Base-by-base conservation (phyloP, 139 green algal genomes). In the Chlorella sorokiniana region DNA sequence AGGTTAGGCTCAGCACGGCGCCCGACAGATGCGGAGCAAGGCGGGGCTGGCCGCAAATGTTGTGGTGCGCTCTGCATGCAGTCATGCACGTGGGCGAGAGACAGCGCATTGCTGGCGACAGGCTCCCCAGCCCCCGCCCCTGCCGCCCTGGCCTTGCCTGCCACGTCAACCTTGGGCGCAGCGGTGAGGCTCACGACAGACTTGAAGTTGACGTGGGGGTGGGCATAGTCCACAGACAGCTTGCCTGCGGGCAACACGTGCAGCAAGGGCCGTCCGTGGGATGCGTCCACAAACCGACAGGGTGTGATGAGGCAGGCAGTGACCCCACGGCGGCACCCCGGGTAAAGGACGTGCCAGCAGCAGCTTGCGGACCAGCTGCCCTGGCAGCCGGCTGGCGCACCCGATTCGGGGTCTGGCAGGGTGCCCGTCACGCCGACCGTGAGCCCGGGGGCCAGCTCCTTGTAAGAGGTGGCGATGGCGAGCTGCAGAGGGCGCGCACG, bases 131-230 rank as follows among this genome's bases (percentile, higher is more conserved):
- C 31, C 33, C 27, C 64, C n/a, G 4, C 48, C 14, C 35, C 37
- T 51, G 37, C 31, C 33, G 11, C 68, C 6, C 85, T 45, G 35
- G 37, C 40, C 87, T 45, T 29, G 56, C 68, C 68, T 0, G 86
- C 70, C n/a, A 89, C 18, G 65, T 91, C 82, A 8, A 92, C 70
- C 78, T 85, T 85, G 35, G 88, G 88, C 29, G 79, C 70, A n/a
- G 78, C 62, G 45, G 86, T 86, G 40, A 92, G 82, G 38, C 71
- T 75, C 4, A 83, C 61, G 1, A 44, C 52, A 44, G 40, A 74
- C 69, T 88, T 90, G 42, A 89, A 8, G 18, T 81, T 88, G 42
- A 90, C 51, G 79, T 92, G 85, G 20, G 88, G 25, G 9, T 29
- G 48, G 14, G 61, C 33, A 72, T 92, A 92, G 44, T 90, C 85